Base-by-base conservation (phyloP, 306 rosid genomes). In the Arachis hypogaea region DNA sequence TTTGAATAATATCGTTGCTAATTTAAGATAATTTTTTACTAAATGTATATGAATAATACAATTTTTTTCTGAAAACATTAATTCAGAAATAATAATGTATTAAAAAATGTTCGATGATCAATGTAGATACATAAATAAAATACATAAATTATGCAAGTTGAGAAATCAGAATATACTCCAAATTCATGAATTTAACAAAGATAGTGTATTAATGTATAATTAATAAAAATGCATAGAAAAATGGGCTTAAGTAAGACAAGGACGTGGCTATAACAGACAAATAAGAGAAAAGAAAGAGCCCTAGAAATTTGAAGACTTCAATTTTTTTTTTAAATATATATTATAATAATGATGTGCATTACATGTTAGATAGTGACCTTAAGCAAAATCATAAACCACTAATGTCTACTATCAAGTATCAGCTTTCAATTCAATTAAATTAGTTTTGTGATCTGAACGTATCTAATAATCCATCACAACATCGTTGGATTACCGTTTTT, bases 371-470 rank as follows among this genome's bases (percentile, higher is more conserved):
- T 4, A 70, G 55, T 4, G 65, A 70, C 64, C 42, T 69, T 16
- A 7, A 40, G 74, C 54, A 55, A 44, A 28, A 22, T 70, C 75
- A n/a, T 9, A 69, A 69, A 28, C 52, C 22, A 40, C 4, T 11
- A 40, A 69, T 42, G 41, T 11, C 43, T 6, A 42, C 7, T 41
- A 36, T 9, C 28, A 22, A 42, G 4, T 41, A 36, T 9, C 28
- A 22, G 43, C 28, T 70, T 10, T 70, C 44, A 70, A 70, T 10
- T 70, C 44, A 70, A 70, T 58, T n/a, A 28, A 57, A 57, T 33
- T 33, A 33, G 38, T 33, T 4, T 43, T 70, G 43, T 41, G 44
- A 69, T 69, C 11, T 3, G 12, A 28, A 28, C 56, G 38, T 33
- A 1, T 33, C 3, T 33, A 33, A 4, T 7, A 44, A 58, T 58